Evolutionary conservation across 192 early-diverging fungal species (phyloP), one percentile per base, ranked within the genome.

Genomic region (Coemansia sp.): DNA sequence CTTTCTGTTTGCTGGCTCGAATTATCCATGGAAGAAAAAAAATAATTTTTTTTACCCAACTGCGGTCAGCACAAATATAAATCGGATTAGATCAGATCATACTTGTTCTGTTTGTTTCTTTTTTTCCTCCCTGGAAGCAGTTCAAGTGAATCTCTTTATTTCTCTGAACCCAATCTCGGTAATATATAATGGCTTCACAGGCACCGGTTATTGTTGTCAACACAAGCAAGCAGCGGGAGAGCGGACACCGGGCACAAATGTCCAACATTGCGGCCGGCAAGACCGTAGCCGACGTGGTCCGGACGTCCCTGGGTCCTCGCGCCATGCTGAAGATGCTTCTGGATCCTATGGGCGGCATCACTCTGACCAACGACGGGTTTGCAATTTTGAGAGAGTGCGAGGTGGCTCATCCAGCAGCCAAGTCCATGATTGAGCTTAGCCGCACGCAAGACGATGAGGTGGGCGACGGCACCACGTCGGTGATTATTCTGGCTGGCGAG

Each of bases 361-460:
- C 96, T 6, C 76, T 99, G 67, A 99, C 97, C 26, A 97, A 97
- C 77, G 97, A 99, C 64, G 97, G 97, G 56, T 95, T 95, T 75
- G 97, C 97, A 5, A 99, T 97, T 67, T 81, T 99, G 55, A 86
- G 97, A 71, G 97, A 99, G 74, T 88, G 91, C 74, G 97, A 99
- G 82, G 95, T 99, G 10, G 92, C 92, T n/a, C 97, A 99, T 79
- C 97, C 97, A 20, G 97, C 97, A 46, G 97, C 97, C 44, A 99
- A 99, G 81, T 92, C 89, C 65, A 97, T 97, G 95, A 97, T 99
- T 59, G 97, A 99, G 77, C 86, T 99, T 43, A 88, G 93, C 30
- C 82, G 97, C 79, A 99, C 97, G 51, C 97, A 99, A 82, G 97
- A 99, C 76, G 97, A 99, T 72, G 97, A 99, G 79, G 95, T 97